Evolutionary conservation across 164 flowering plant genomes (phyloP).

Genomic region (Akebia trifoliata): DNA sequence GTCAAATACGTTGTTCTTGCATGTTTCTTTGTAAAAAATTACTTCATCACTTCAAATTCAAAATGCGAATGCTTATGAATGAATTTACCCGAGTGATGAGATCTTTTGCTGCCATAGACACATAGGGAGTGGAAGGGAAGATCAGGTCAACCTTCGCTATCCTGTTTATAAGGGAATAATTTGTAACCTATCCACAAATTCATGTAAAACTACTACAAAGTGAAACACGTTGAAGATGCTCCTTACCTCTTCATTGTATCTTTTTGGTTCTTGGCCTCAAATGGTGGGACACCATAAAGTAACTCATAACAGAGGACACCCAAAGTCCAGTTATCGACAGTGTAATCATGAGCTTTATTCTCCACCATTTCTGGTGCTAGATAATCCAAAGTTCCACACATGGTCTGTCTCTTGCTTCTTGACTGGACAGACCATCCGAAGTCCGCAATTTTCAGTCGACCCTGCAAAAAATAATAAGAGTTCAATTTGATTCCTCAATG

Average conservation of each 20-base stretch:
- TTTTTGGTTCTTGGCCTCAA: conserved; percentile 74
- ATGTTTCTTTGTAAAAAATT: too few species aligned
- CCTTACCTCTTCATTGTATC: conserved; percentile 75
- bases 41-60: background rate
- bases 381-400: conserved; percentile 97
- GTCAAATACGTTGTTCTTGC: background rate
- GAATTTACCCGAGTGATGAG: conserved; percentile 58
- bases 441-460: conserved; percentile 88
- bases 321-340: conserved; percentile 95
- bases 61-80: background rate
- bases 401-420: conserved; percentile 59
- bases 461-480: conserved; percentile 37
- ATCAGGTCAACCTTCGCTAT: conserved; percentile 70
- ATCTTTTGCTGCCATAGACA: conserved; percentile 68
- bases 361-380: conserved; percentile 97
- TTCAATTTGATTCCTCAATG: background rate
- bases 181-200: background rate
- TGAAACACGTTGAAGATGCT: too few species aligned
- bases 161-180: conserved; percentile 31
- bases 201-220: background rate
- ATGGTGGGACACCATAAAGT: conserved; percentile 86
- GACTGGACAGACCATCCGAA: conserved; percentile 99
- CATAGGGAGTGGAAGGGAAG: conserved; percentile 59
- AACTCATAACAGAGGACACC: conserved; percentile 94
- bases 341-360: conserved; percentile 74